Conservation (phyloP, 208 protist genomes). For the Wallacemonas rigidus region DNA sequence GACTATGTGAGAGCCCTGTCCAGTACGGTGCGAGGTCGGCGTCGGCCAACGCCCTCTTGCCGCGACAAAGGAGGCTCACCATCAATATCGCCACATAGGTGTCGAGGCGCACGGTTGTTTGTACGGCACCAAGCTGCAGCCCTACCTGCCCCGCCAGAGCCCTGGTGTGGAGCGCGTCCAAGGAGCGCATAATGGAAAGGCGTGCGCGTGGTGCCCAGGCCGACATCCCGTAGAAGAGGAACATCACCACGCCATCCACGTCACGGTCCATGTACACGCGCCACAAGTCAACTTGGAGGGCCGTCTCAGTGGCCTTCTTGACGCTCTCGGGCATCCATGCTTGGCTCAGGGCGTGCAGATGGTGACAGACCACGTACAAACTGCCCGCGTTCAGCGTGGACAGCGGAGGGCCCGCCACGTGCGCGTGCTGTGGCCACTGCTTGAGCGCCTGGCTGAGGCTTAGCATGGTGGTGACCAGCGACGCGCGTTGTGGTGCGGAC, state of each 20-base stretch:
- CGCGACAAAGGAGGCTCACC: background rate
- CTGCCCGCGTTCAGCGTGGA: slow-evolving; percentile 18
- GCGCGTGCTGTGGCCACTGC: slow-evolving; percentile 22
- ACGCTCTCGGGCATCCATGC: slow-evolving; percentile 36
- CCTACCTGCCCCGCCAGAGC: background rate
- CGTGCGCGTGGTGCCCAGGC: background rate
- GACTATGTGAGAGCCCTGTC: background rate
- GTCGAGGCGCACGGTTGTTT: background rate
- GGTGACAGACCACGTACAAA: slow-evolving; percentile 20
- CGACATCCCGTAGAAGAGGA: slow-evolving; percentile 21
- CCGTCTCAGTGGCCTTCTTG: slow-evolving; percentile 22
- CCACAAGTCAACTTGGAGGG: slow-evolving; percentile 38
- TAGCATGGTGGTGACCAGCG: slow-evolving; percentile 22
- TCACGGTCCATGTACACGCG: slow-evolving; percentile 42
- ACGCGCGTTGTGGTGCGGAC: slow-evolving; percentile 21
- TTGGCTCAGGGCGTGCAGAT: slow-evolving; percentile 30
- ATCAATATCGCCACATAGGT: slow-evolving; percentile 1
- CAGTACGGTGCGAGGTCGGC: background rate
- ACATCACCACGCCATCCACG: slow-evolving; percentile 20
- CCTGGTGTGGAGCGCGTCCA: background rate
- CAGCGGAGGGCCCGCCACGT: slow-evolving; percentile 9
- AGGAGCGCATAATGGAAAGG: background rate
- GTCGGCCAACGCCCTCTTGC: background rate
- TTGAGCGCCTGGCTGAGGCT: slow-evolving; percentile 27
- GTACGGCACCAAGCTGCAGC: background rate